Evolutionary conservation across 2,329 filamentous ascomycete genomes (phyloP), one percentile per base, ranked within the genome.

Genomic region (Monosporascus sp.): DNA sequence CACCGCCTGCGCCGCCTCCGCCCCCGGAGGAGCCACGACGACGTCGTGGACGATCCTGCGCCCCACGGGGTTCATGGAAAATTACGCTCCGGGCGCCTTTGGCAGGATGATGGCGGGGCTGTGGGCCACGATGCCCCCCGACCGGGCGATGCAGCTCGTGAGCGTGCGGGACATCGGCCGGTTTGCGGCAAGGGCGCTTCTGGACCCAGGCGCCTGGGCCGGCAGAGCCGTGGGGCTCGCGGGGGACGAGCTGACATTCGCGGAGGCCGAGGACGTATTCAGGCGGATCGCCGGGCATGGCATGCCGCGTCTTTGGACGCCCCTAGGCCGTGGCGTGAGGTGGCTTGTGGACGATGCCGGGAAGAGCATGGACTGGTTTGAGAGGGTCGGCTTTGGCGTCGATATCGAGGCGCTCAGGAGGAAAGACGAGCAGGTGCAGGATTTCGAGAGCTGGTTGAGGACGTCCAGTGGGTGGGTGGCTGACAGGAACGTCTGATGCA

Each of bases 61-160:
- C 3, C 84, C 84, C 0, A 77, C 79, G 0, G 80, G 78, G 1
- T 87, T 87, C 68, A 80, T 85, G 72, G 83, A 87, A 7, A 80
- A 79, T 67, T 60, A 73, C 11, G 59, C 54, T 2, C 68, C 69
- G 5, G 68, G 64, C 4, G 64, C 72, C 48, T 51, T 60, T 4
- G 70, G 67, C 49, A 67, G 67, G 50, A 61, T 73, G 17, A 72
- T 73, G 60, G 18, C 69, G 50, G 60, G 69, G 1, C 47, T 71
- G 49, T 62, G 57, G 7, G 69, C 68, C 50, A 58, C 63, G 51
- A 41, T 71, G 6, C 64, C 59, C 1, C 64, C 59, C 1, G 52
- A 61, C 25, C 73, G 69, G 56, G 60, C 65, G 6, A 53, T 76
- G 49, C 74, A 77, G 53, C 68, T 72, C 59, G 63, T 78, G 8